Base-by-base conservation (phyloP, 257 asterid genomes). In the Nicotiana sylvestris region DNA sequence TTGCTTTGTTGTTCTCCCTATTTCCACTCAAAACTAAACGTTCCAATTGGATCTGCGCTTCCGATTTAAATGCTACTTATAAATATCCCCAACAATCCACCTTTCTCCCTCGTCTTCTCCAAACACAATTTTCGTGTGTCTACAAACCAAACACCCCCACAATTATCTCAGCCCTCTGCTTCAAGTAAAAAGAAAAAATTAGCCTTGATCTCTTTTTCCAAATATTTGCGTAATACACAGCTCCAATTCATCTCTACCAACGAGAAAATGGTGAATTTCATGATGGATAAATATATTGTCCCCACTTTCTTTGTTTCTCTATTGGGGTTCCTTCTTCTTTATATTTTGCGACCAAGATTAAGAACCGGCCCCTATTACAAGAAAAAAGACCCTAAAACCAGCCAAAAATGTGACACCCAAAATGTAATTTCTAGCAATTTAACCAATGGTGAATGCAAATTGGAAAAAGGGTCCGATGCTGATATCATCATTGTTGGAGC, bases 401-500 rank as follows among this genome's bases (percentile, higher is more conserved):
- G 21, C 67, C 57, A 9, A 53, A 61, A 27, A 77, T 70, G 35
- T 43, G 84, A 80, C 62, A 53, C 30, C 56, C 64, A 82, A 25
- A 85, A 76, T 16, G 85, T 83, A 55, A 43, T 77, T 70, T 74
- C 62, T 35, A 68, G 84, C 33, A 79, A 83, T 25, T 37, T 33
- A 77, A 66, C 30, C 9, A 64, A 68, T 17, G 82, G 64, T n/a
- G 87, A 55, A 80, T 67, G 62, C 77, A 60, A 39, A 66, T 12
- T 30, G 9, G 79, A 39, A 27, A 77, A 57, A 35, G 86, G 72
- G 18, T 85, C 83, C 29, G 86, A 86, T 27, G 70, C 87, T 21
- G 91, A 89, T 82, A 87, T 89, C n/a, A 85, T 88, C n/a, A 81
- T 89, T 1, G 90, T 88, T 39, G 92, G 92, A 7, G 92, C 91